These are phyloP conservation scores for Nelumbo lutea DNA, from an alignment of 164 flowering plant species.

Conservation along the genomic window DNA sequence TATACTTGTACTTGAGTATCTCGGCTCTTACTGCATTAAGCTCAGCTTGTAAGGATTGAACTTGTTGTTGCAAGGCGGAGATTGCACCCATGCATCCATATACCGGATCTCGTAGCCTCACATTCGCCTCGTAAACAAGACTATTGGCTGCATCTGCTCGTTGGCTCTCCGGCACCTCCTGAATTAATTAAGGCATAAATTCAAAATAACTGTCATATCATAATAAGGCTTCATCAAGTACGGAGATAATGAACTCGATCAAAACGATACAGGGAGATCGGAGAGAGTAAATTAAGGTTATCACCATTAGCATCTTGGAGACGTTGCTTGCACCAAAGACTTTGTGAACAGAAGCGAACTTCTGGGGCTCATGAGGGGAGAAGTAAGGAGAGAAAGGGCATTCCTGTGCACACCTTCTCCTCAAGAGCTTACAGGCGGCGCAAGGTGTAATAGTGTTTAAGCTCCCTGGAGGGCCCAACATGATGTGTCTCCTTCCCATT, in stretches of 20 bases:
- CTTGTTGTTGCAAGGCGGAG: constrained; percentile 77
- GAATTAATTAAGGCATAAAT: not conserved
- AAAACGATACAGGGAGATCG: not conserved
- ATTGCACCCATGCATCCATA: constrained; percentile 98
- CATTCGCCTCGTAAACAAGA: constrained; percentile 86
- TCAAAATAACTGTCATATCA: not conserved
- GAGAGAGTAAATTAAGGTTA: constrained; percentile 1
- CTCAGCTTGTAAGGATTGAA: constrained; percentile 73
- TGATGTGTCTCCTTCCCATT: constrained; percentile 58
- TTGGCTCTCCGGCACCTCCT: constrained; percentile 86
- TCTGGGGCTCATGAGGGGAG: constrained; percentile 94
- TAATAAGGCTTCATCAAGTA: not conserved
- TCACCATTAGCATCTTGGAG: constrained; percentile 90
- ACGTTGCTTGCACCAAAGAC: constrained; percentile 98
- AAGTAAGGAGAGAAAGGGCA: constrained; percentile 96
- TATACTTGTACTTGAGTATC: constrained; percentile 59
- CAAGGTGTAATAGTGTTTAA: constrained; percentile 83
- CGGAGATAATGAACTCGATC: not conserved
- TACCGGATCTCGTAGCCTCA: constrained; percentile 85
- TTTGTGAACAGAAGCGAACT: constrained; percentile 91
- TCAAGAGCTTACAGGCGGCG: constrained; percentile 92
- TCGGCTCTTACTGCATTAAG: constrained; percentile 70
- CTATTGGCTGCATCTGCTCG: constrained; percentile 88
- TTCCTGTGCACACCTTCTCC: constrained; percentile 84
- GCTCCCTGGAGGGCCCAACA: constrained; percentile 61